phyloP scores from a whole-genome alignment of 345 rosid genomes.

The Bretschneidera sinensis region DNA sequence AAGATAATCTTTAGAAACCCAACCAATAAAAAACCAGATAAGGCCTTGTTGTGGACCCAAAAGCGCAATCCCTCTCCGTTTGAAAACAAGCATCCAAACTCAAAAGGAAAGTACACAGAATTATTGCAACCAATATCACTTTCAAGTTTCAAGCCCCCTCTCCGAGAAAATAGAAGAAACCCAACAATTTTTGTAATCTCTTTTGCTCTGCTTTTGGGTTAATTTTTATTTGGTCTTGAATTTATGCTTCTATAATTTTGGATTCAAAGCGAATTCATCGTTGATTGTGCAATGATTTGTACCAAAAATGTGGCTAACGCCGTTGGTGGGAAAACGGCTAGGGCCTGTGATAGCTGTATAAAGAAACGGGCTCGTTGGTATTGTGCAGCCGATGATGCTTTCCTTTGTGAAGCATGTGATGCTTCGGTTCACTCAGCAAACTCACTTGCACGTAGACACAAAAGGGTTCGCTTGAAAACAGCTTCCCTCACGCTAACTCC shows the following conservation, averaged over 20 bases:
- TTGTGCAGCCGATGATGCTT: slow-evolving; percentile 95
- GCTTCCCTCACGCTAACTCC: slow-evolving; percentile 41
- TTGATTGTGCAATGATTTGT: slow-evolving; percentile 27
- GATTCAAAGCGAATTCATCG: slow-evolving; percentile 2
- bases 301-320: slow-evolving; percentile 54
- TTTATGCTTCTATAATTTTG: too few species aligned
- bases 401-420: slow-evolving; percentile 89
- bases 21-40: slow-evolving; percentile 67
- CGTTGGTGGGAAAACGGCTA: slow-evolving; percentile 72
- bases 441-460: slow-evolving; percentile 75
- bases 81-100: slow-evolving; percentile 18
- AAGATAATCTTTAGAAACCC: slow-evolving; percentile 40
- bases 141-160: too few species aligned
- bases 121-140: too few species aligned
- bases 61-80: slow-evolving; percentile 19
- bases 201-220: slow-evolving; percentile 9
- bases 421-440: slow-evolving; percentile 84
- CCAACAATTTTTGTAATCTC: too few species aligned
- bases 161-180: too few species aligned
- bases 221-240: not conserved
- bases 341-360: slow-evolving; percentile 86
- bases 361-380: slow-evolving; percentile 83
- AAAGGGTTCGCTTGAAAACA: slow-evolving; percentile 70
- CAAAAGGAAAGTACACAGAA: too few species aligned
- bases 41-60: slow-evolving; percentile 49